Conservation (phyloP, 345 rosid species). For the Limnanthes douglasii region DNA sequence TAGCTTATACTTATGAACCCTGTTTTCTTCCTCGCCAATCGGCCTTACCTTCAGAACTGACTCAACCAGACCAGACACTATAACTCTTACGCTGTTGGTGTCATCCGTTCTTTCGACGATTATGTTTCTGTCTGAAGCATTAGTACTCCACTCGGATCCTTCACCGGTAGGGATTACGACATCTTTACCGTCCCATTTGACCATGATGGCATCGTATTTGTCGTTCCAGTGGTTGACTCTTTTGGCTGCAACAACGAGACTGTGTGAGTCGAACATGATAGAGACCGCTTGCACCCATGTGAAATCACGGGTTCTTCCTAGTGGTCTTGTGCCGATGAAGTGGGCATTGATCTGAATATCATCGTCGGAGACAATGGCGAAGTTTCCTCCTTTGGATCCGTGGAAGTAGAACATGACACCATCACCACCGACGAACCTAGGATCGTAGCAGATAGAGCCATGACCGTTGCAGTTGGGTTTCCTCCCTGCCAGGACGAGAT, state of each 20-base stretch:
- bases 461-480: slow-evolving; percentile 55
- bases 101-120: slow-evolving; percentile 52
- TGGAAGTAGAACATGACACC: slow-evolving; percentile 94
- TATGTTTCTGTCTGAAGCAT: slow-evolving; percentile 24
- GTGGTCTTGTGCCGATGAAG: slow-evolving; percentile 70
- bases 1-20: slow-evolving; percentile 54
- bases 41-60: slow-evolving; percentile 40
- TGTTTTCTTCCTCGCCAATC: slow-evolving; percentile 47
- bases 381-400: slow-evolving; percentile 75
- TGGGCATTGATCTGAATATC: slow-evolving; percentile 78
- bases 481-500: slow-evolving; percentile 33
- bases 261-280: slow-evolving; percentile 55
- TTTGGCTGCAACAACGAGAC: slow-evolving; percentile 45
- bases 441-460: slow-evolving; percentile 82
- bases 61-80: slow-evolving; percentile 34
- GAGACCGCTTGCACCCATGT: slow-evolving; percentile 88
- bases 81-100: slow-evolving; percentile 29
- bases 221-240: slow-evolving; percentile 44
- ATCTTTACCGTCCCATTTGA: slow-evolving; percentile 35
- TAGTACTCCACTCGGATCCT: slow-evolving; percentile 45
- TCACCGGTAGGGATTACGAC: slow-evolving; percentile 46
- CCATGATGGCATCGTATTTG: slow-evolving; percentile 29
- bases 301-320: slow-evolving; percentile 65
- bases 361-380: slow-evolving; percentile 69
- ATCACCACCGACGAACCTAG: slow-evolving; percentile 72